These are phyloP conservation scores for Entelexis paramagnoliae DNA, from an alignment of 1,139 yeast species.

Conservation along the genomic window DNA sequence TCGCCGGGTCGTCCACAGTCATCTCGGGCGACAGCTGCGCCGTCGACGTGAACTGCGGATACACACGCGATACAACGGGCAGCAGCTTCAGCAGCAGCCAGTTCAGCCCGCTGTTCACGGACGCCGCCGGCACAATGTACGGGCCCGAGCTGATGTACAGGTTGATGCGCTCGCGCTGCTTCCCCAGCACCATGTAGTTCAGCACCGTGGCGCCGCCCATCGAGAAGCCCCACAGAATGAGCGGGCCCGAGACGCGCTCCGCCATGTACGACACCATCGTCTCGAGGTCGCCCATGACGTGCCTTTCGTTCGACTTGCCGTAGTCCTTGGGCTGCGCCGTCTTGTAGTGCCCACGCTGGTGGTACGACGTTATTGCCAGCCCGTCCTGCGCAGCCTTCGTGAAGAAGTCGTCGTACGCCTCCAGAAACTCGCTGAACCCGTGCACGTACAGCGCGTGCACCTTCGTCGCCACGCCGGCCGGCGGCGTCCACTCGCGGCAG, in stretches of 20 bases:
- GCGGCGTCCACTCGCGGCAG: slow-evolving; percentile 1
- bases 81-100: slow-evolving; percentile 37
- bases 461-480: slow-evolving; percentile 30
- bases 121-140: slow-evolving; percentile 45
- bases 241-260: slow-evolving; percentile 32
- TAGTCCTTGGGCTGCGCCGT: slow-evolving; percentile 47
- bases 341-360: slow-evolving; percentile 82
- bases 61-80: slow-evolving; percentile 40
- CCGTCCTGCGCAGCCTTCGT: slow-evolving; percentile 52
- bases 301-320: slow-evolving; percentile 59
- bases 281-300: slow-evolving; percentile 60
- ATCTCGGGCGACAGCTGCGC: slow-evolving; percentile 47
- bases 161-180: slow-evolving; percentile 41
- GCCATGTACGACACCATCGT: slow-evolving; percentile 37
- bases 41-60: slow-evolving; percentile 49
- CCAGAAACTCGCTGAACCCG: slow-evolving; percentile 67
- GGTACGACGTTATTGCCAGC: slow-evolving; percentile 65
- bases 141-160: slow-evolving; percentile 63
- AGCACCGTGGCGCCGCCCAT: slow-evolving; percentile 88
- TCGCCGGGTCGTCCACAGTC: slow-evolving; percentile 44
- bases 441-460: slow-evolving; percentile 34
- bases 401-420: slow-evolving; percentile 45
- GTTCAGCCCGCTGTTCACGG: slow-evolving; percentile 30
- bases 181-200: slow-evolving; percentile 65
- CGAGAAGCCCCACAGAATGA: slow-evolving; percentile 73